Percentiles rank a stretch among this genome's conserved stretches.
Evolutionary conservation across 2,329 filamentous ascomycete genomes (phyloP).

Genomic region (Arthrobotrys sphaeroides): DNA sequence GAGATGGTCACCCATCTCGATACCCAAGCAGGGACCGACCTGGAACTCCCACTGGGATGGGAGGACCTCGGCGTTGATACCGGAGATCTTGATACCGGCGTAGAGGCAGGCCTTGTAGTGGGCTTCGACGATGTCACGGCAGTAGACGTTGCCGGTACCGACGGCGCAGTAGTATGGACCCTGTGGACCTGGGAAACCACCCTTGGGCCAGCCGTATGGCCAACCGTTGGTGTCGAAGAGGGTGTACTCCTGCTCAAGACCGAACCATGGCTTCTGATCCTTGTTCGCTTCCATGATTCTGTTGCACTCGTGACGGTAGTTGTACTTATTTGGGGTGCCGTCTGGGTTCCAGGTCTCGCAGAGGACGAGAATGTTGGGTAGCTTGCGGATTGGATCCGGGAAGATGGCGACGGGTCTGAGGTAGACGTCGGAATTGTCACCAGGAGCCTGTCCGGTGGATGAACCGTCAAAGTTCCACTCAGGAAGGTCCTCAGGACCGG

Average conservation of each 20-base stretch:
- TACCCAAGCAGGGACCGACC: constrained; percentile 87
- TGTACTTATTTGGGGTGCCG: constrained; percentile 97
- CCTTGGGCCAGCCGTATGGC: constrained; percentile 90
- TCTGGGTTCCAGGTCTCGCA: constrained; percentile 94
- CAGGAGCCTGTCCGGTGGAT: constrained; percentile 88
- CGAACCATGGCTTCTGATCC: constrained; percentile 91
- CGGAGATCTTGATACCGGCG: constrained; percentile 90
- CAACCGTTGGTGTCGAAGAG: constrained; percentile 84
- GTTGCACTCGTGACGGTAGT: constrained; percentile 90
- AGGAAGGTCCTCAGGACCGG: constrained; percentile 72
- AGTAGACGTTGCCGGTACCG: constrained; percentile 94
- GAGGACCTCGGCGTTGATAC: constrained; percentile 99
- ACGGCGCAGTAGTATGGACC: constrained; percentile 99
- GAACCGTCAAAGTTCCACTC: constrained; percentile 90
- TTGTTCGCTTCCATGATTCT: constrained; percentile 90
- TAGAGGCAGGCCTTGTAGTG: constrained; percentile 92
- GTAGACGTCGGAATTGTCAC: constrained; percentile 97
- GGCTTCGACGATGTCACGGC: constrained; percentile 95
- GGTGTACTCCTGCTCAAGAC: constrained; percentile 97
- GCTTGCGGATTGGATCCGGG: constrained; percentile 88
- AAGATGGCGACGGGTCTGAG: constrained; percentile 88
- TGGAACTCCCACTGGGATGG: constrained; percentile 98
- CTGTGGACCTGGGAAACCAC: constrained; percentile 89
- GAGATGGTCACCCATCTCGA: constrained; percentile 93
- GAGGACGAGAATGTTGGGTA: constrained; percentile 92